phyloP scores from a whole-genome alignment of 257 asterid genomes.

The Solanum megistacrolobum region DNA sequence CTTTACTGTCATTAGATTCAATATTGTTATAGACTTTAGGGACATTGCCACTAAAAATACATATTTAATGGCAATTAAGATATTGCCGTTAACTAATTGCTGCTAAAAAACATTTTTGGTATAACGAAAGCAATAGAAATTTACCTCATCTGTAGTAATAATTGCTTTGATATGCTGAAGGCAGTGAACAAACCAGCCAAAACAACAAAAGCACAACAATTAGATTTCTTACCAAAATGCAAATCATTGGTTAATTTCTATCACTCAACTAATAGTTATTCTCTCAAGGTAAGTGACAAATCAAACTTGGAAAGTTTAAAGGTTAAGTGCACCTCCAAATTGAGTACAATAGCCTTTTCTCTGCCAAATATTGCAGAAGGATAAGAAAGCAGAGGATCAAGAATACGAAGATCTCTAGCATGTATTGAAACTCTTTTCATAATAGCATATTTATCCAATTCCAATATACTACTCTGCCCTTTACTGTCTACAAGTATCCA shows the following conservation, averaged over 20 bases:
- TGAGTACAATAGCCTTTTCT: constrained; percentile 74
- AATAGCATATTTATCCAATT: constrained; percentile 73
- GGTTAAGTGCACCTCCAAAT: constrained; percentile 51
- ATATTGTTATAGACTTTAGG: too few relatives aligned
- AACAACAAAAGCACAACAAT: background rate
- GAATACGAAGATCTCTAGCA: constrained; percentile 84
- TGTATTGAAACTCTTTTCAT: constrained; percentile 67
- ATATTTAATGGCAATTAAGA: too few relatives aligned
- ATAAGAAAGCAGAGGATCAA: constrained; percentile 82
- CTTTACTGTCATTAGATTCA: too few relatives aligned
- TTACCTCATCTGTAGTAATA: constrained; percentile 76
- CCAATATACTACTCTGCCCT: constrained; percentile 53
- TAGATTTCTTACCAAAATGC: background rate
- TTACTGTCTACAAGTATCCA: constrained; percentile 55
- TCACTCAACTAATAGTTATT: background rate
- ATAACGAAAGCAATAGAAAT: background rate
- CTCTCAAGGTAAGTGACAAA: background rate
- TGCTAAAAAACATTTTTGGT: too few relatives aligned
- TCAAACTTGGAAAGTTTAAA: background rate
- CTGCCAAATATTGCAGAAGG: constrained; percentile 84
- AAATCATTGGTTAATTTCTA: background rate
- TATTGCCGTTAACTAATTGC: too few relatives aligned
- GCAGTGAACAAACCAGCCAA: background rate
- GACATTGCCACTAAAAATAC: too few relatives aligned
- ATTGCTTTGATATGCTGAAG: constrained; percentile 93